Base-by-base conservation (phyloP, 2,329 filamentous ascomycete species). In the Trichophyton schoenleinii region DNA sequence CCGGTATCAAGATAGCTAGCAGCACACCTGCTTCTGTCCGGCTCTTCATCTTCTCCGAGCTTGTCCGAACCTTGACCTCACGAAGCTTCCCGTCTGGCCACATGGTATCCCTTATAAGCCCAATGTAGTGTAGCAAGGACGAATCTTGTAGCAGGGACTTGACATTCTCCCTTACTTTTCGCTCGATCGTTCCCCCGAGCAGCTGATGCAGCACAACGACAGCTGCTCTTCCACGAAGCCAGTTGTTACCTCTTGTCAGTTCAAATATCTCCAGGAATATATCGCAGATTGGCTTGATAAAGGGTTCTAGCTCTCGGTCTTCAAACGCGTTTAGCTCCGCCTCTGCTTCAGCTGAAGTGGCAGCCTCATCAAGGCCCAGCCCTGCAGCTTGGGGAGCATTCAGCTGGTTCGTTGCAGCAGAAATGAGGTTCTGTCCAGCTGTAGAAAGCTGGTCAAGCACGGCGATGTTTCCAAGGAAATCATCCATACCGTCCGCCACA, bases 271-370 rank as follows among this genome's bases (percentile, higher is more conserved):
- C 94, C 15, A 99, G 82, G 75, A 99, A 99, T 63, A 99, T 86
- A 73, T 99, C 94, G 74, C 91, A 96, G 64, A 99, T 96, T 3
- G 94, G 95, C 72, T 96, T 99, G 68, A 99, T 94, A 69, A 99
- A 97, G 0, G 94, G 94, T 70, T 95, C 91, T 1, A 91, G 28
- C 68, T 96, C 90, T 68, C 86, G 87, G 70, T 89, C 87, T 74
- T 97, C 92, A 69, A 95, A 97, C 0, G 92, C 92, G 62, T 91
- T 89, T 57, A 99, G 79, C 73, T 97, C 94, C 0, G 92, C 92
- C 74, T 97, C 91, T 0, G 91, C 94, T 76, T 97, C 94, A 6
- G 28, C 48, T 18, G 81, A 77, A 3, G 80, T 79, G 13, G 73
- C 75, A 76, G 62, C 74, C 79, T 79, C 62, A 15, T 42, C 34